Conservation (phyloP, 805 yeast species). For the Metschnikowia santaceciliae region DNA sequence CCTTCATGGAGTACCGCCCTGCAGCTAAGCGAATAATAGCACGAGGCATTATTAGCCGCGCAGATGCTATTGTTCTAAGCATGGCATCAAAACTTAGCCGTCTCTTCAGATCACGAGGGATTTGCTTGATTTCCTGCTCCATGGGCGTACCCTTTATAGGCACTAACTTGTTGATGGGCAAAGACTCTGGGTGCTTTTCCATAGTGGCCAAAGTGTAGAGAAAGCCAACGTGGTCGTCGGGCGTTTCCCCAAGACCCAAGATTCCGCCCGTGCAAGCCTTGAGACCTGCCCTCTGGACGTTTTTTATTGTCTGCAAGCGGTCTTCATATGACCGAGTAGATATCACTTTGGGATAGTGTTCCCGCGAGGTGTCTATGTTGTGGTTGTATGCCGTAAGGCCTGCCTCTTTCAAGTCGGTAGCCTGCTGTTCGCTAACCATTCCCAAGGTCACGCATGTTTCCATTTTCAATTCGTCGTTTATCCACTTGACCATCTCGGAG, state of each 20-base stretch:
- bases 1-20: constrained; percentile 78
- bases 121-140: constrained; percentile 46
- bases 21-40: constrained; percentile 74
- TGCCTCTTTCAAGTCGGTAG: constrained; percentile 53
- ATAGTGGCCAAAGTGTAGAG: constrained; percentile 59
- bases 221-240: constrained; percentile 66
- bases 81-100: constrained; percentile 57
- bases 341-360: constrained; percentile 69
- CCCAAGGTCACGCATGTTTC: constrained; percentile 81
- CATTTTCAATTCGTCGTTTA: constrained; percentile 58
- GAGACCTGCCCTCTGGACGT: constrained; percentile 60
- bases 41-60: constrained; percentile 69
- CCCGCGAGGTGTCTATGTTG: constrained; percentile 75
- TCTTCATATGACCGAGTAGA: constrained; percentile 71
- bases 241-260: constrained; percentile 72
- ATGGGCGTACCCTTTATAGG: constrained; percentile 78
- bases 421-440: constrained; percentile 68
- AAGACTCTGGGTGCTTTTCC: constrained; percentile 72
- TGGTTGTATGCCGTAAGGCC: constrained; percentile 83
- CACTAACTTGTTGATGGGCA: constrained; percentile 78
- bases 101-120: constrained; percentile 32
- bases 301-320: constrained; percentile 59
- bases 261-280: constrained; percentile 79
- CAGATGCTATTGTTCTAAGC: constrained; percentile 69
- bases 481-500: constrained; percentile 58